A percentile compares a stretch with the other conserved stretches of the same genome.
These are phyloP conservation scores for Poa pratensis DNA, from an alignment of 176 grass and related monocot species.

Conservation along the genomic window DNA sequence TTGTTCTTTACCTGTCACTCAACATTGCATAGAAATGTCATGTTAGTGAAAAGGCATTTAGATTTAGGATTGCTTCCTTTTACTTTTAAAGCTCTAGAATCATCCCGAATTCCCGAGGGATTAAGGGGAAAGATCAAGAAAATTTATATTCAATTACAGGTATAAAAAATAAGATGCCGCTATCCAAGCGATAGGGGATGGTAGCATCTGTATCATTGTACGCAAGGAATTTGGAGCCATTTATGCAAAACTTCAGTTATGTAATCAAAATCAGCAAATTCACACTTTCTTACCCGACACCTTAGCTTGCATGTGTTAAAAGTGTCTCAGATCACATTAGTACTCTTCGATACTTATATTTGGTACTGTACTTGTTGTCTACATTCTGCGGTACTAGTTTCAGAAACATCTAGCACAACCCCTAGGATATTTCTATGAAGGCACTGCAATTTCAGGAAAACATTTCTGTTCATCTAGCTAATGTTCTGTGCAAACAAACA, in stretches of 20 bases:
- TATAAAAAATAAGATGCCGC: background rate
- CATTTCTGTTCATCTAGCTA: background rate
- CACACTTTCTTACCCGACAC: background rate
- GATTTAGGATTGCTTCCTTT: background rate
- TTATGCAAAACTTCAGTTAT: background rate
- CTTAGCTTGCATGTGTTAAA: background rate
- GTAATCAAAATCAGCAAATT: background rate
- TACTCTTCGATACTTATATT: background rate
- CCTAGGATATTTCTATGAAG: background rate
- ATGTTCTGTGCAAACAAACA: slow-evolving; percentile 33
- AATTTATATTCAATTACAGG: background rate
- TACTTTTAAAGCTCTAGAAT: background rate
- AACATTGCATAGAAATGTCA: background rate
- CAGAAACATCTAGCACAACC: background rate
- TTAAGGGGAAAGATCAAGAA: background rate
- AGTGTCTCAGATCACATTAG: background rate
- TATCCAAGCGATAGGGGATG: background rate
- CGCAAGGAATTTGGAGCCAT: background rate
- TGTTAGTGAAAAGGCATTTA: background rate
- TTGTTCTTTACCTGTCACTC: background rate
- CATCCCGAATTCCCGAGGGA: background rate
- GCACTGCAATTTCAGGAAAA: background rate
- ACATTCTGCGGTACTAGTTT: background rate
- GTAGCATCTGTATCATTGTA: background rate
- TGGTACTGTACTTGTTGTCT: background rate